A percentile compares a stretch with the other conserved stretches of the same genome.
Conservation (phyloP, 2,329 filamentous ascomycete genomes). For the Pleurostoma richardsiae region DNA sequence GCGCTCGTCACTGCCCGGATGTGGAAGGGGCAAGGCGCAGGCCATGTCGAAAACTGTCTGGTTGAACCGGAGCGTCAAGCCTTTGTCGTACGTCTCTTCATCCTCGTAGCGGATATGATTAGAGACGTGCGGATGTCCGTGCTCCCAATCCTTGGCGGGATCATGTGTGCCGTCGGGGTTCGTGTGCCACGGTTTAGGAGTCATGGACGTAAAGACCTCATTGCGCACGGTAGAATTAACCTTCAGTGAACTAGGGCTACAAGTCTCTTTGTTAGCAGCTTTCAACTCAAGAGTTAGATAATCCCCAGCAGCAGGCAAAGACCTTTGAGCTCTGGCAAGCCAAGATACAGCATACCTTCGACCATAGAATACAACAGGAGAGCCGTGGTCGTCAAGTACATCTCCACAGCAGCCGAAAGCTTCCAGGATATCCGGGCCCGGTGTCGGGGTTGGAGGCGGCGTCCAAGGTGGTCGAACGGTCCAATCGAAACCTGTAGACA, state of each 20-base stretch:
- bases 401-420: too few species aligned
- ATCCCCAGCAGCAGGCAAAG: too few species aligned
- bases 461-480: conserved; percentile 12
- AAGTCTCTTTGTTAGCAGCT: conserved; percentile 3
- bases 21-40: conserved; percentile 10
- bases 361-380: too few species aligned
- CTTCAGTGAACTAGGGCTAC: conserved; percentile 3
- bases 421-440: neutral
- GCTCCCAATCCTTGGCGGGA: conserved; percentile 8
- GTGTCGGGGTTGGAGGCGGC: conserved; percentile 15
- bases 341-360: too few species aligned
- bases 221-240: neutral
- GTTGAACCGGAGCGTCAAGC: conserved; percentile 1
- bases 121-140: conserved; percentile 4
- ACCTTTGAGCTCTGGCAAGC: too few species aligned
- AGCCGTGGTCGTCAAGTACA: too few species aligned
- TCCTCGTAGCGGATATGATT: conserved; percentile 1
- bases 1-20: conserved; percentile 9
- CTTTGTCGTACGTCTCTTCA: conserved; percentile 8
- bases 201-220: neutral
- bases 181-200: neutral
- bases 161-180: conserved; percentile 1
- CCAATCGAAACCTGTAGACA: too few species aligned
- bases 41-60: conserved; percentile 6
- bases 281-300: neutral